A percentile compares a stretch with the other conserved stretches of the same genome.
Evolutionary conservation across 2,329 filamentous ascomycete species (phyloP).

Genomic region (Clonostachys byssicola): DNA sequence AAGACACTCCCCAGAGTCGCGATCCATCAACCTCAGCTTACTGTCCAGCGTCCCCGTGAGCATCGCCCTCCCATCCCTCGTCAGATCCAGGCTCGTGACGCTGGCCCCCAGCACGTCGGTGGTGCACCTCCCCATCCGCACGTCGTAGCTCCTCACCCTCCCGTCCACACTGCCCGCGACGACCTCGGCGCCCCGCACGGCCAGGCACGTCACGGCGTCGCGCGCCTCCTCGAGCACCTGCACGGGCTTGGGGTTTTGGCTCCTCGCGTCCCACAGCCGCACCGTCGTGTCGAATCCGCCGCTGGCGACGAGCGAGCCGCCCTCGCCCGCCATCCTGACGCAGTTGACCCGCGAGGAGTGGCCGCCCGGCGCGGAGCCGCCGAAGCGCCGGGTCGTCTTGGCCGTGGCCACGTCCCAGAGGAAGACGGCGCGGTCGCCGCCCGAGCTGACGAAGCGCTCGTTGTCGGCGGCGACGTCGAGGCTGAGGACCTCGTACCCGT

Average conservation of each 20-base stretch:
- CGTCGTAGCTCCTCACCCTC: conserved; percentile 74
- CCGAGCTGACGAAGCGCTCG: conserved; percentile 77
- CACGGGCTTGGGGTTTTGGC: conserved; percentile 54
- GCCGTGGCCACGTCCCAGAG: conserved; percentile 90
- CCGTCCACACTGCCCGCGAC: conserved; percentile 81
- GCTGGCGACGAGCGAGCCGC: conserved; percentile 67
- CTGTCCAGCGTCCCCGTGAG: conserved; percentile 75
- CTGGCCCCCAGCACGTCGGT: conserved; percentile 66
- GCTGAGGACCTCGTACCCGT: conserved; percentile 89
- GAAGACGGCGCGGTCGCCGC: conserved; percentile 88
- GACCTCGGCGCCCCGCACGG: conserved; percentile 51
- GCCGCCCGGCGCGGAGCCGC: conserved; percentile 51
- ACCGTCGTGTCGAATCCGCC: conserved; percentile 74
- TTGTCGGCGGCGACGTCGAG: conserved; percentile 74
- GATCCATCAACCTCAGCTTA: conserved; percentile 76
- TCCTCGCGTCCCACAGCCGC: conserved; percentile 68
- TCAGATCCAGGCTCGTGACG: conserved; percentile 73
- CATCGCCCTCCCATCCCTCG: conserved; percentile 68
- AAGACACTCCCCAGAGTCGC: conserved; percentile 67
- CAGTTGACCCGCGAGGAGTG: conserved; percentile 74
- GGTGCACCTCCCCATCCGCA: conserved; percentile 67
- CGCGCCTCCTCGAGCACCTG: conserved; percentile 70
- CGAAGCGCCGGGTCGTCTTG: conserved; percentile 71
- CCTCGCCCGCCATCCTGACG: conserved; percentile 74
- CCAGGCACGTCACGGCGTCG: conserved; percentile 59